phyloP scores from a whole-genome alignment of 768 basidiomycete genomes.

The Rhodosporidiobolus sp. region DNA sequence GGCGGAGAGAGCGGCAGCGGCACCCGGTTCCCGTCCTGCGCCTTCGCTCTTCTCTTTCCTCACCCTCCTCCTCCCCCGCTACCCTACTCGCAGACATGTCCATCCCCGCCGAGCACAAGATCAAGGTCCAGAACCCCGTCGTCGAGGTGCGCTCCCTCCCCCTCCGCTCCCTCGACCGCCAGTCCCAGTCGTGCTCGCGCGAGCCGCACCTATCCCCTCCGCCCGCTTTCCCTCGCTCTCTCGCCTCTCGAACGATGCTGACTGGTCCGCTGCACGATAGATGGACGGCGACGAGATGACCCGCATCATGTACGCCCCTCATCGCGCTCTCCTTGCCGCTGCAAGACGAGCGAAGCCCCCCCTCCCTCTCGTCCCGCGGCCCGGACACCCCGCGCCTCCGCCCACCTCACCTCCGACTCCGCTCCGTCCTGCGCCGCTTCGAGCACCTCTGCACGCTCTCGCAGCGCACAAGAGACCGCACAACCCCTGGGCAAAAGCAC shows the following conservation, averaged over 20 bases:
- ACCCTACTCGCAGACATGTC: slow-evolving; percentile 14
- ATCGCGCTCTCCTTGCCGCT: slow-evolving; percentile 51
- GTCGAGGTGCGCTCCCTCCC: slow-evolving; percentile 38
- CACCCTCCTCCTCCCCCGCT: background rate
- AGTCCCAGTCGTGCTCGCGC: too few species aligned
- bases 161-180: background rate
- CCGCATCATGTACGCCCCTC: slow-evolving; percentile 97
- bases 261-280: background rate
- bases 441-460: too few species aligned
- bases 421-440: background rate
- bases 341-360: too few species aligned
- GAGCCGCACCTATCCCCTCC: background rate
- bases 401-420: background rate
- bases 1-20: too few species aligned
- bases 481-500: too few species aligned
- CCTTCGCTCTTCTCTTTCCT: background rate
- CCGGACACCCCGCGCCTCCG: background rate
- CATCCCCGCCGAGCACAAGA: slow-evolving; percentile 25
- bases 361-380: slow-evolving; percentile 52
- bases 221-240: background rate
- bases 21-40: too few species aligned
- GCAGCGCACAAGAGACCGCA: too few species aligned
- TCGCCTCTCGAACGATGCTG: background rate
- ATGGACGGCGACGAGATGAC: slow-evolving; percentile 74
- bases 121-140: slow-evolving; percentile 45